These are phyloP conservation scores for Neurospora sp. DNA, from an alignment of 495 filamentous ascomycete species.

Conservation along the genomic window DNA sequence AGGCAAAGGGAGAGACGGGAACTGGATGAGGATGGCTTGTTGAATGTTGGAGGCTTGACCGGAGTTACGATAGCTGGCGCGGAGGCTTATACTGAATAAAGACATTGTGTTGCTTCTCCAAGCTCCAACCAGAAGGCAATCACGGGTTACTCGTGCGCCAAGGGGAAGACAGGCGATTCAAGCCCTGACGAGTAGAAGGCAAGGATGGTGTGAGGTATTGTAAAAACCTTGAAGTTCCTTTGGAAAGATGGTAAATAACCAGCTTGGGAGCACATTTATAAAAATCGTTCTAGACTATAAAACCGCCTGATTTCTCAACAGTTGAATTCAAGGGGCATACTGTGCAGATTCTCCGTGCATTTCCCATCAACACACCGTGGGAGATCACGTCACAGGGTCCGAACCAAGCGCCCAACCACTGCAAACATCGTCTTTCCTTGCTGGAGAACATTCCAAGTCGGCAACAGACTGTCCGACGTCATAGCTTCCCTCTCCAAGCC, in stretches of 20 bases:
- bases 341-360: neutral
- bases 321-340: neutral
- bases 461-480: neutral
- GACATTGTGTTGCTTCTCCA: neutral
- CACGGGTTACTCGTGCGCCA: neutral
- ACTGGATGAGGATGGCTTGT: neutral
- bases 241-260: neutral
- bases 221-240: neutral
- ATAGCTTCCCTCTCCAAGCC: neutral
- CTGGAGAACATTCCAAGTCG: neutral
- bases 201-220: neutral
- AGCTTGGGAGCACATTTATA: neutral
- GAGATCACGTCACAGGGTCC: neutral
- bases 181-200: neutral
- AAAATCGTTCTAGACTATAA: neutral
- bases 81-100: neutral
- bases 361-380: neutral
- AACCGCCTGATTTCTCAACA: neutral
- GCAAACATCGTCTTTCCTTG: neutral
- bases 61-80: neutral
- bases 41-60: neutral
- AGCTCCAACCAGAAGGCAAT: neutral
- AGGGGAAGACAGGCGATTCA: too few species aligned
- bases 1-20: conserved; percentile 9
- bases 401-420: neutral